Conservation (phyloP, 164 flowering plant species). For the Houttuynia cordata region DNA sequence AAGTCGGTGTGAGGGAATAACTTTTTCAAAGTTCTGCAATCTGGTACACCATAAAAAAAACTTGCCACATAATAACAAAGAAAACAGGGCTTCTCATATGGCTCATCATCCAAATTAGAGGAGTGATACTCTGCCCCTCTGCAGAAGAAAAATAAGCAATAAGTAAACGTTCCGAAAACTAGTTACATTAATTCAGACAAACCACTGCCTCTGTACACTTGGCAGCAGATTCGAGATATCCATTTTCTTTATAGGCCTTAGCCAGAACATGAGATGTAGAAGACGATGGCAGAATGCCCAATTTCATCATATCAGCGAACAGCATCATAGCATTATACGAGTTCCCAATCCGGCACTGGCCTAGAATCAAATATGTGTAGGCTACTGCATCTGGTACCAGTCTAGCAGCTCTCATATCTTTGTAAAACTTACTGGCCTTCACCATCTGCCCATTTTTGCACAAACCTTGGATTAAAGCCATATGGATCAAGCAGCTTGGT, state of each 20-base stretch:
- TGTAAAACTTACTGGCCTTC: conserved; percentile 49
- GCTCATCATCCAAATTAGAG: no score
- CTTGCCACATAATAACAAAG: no score
- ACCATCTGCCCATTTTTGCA: conserved; percentile 41
- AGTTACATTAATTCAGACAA: no score
- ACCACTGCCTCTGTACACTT: conserved; percentile 17
- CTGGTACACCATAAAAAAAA: no score
- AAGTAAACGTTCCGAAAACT: no score
- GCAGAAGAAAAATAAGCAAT: no score
- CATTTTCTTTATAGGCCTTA: conserved; percentile 24
- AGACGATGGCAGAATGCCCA: conserved; percentile 33
- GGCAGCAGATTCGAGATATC: conserved; percentile 19
- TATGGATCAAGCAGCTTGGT: conserved; percentile 34
- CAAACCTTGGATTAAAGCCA: conserved; percentile 45
- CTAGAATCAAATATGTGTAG: conserved; percentile 27
- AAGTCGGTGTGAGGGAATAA: no score
- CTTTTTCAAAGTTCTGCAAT: no score
- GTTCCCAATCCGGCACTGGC: conserved; percentile 29
- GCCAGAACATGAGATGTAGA: conserved; percentile 16
- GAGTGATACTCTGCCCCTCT: no score
- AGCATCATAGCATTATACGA: conserved; percentile 37
- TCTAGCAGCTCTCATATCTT: conserved; percentile 45
- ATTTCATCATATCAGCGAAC: conserved; percentile 65
- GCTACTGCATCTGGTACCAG: conserved; percentile 32
- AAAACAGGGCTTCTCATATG: no score